Percentiles rank a stretch among this genome's conserved stretches.
Evolutionary conservation across 768 basidiomycete species (phyloP).

Genomic region (Tulasnella calospora): DNA sequence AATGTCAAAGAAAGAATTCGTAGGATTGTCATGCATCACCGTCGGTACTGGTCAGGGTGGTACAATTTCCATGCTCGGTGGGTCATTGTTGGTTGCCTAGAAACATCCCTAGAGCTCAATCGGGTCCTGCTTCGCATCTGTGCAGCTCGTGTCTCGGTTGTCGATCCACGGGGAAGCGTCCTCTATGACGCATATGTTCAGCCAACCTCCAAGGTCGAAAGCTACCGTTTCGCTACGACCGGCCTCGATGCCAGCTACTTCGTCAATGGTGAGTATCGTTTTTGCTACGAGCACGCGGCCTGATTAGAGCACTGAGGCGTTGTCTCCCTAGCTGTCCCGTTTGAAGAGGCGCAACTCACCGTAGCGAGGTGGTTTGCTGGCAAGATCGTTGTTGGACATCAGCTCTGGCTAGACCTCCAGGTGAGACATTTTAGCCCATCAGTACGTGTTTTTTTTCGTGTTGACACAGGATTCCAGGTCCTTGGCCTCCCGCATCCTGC

Average conservation of each 20-base stretch:
- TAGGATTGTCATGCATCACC: slow-evolving; percentile 15
- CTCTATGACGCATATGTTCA: slow-evolving; percentile 61
- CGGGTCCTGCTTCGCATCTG: background rate
- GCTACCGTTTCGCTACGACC: slow-evolving; percentile 28
- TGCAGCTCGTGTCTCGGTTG: slow-evolving; percentile 16
- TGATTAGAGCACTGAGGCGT: background rate
- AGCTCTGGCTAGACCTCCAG: slow-evolving; percentile 79
- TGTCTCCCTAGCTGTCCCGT: slow-evolving; percentile 42
- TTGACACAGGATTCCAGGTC: slow-evolving; percentile 28
- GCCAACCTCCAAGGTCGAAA: slow-evolving; percentile 45
- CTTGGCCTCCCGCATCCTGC: slow-evolving; percentile 20
- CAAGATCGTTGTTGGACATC: slow-evolving; percentile 70
- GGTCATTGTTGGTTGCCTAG: background rate
- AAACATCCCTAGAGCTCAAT: background rate
- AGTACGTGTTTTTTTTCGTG: background rate
- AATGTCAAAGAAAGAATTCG: slow-evolving; percentile 11
- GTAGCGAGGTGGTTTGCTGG: slow-evolving; percentile 63
- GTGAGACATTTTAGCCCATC: slow-evolving; percentile 37
- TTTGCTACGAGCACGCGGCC: background rate
- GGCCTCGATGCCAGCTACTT: slow-evolving; percentile 25
- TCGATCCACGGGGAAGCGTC: slow-evolving; percentile 43
- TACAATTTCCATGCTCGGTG: slow-evolving; percentile 24
- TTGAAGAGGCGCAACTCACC: slow-evolving; percentile 57
- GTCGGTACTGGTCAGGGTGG: slow-evolving; percentile 23
- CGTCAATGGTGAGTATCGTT: slow-evolving; percentile 14